Base-by-base conservation (phyloP, 495 filamentous ascomycete genomes). In the Penicillium salamii region DNA sequence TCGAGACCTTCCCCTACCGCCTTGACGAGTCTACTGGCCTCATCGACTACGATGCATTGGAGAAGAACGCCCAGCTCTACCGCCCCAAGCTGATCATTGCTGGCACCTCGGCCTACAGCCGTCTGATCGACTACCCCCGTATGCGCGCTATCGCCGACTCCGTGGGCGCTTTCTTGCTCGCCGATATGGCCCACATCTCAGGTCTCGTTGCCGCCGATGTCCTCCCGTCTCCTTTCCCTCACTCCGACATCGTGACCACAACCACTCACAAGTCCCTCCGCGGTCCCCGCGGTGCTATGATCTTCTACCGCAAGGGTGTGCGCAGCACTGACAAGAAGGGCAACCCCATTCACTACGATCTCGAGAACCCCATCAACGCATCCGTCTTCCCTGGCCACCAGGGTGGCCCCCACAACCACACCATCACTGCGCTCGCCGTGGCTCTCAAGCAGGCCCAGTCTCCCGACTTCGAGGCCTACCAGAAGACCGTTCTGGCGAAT, bases 301-400 rank as follows among this genome's bases (percentile, higher is more conserved):
- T 98, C 69, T 98, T 98, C 80, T 97, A 83, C 81, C 87, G 93
- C 52, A 90, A 87, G 59, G 93, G 93, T 41, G 84, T 97, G 31
- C 81, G 93, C 47, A 80, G 84, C 67, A 86, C 85, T 19, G 85
- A 96, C 63, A 96, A 96, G 77, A 90, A 86, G 52, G 91, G 91
- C 32, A 85, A 85, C 52, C 71, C 88, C 61, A 85, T 86, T 45
- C 74, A 90, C 60, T 98, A 97, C 71, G 86, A 97, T 59, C 83
- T 98, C 39, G 93, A 98, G 72, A 82, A 80, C 53, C 89, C 91
- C 34, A 97, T 98, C 74, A 98, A 98, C 68, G 77, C 83, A 40
- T 96, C 95, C 7, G 95, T 98, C 51, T 98, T 98, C 79, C 93
- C 93, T n/a, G 93, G 95, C 24, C 93, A 98, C 70, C 93, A 98